Percentiles rank a stretch among this genome's conserved stretches.
These are phyloP conservation scores for Fusarium tanahbumbuense DNA, from an alignment of 2,329 filamentous ascomycete genomes.

Conservation along the genomic window DNA sequence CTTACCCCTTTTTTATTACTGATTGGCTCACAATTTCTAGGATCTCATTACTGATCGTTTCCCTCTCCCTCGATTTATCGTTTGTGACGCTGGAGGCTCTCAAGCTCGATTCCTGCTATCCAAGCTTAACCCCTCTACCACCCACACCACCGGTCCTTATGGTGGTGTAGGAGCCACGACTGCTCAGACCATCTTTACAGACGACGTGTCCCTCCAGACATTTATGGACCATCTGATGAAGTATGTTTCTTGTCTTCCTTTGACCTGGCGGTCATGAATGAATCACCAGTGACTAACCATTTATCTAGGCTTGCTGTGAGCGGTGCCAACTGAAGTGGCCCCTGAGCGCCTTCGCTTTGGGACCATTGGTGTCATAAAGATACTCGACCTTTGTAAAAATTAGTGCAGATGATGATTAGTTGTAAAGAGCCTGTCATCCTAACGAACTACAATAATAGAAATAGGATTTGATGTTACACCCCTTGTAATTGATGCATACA, in stretches of 20 bases:
- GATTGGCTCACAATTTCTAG: conserved; percentile 58
- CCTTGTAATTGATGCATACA: neutral
- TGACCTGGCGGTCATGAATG: neutral
- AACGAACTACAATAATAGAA: neutral
- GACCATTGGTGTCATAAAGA: neutral
- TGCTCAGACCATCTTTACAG: conserved; percentile 98
- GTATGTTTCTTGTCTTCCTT: conserved; percentile 56
- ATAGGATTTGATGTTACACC: conserved; percentile 1
- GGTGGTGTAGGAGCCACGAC: conserved; percentile 86
- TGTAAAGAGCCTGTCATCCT: neutral
- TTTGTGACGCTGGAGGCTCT: conserved; percentile 97
- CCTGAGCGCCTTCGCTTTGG: neutral
- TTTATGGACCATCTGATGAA: conserved; percentile 99
- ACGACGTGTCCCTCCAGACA: conserved; percentile 96
- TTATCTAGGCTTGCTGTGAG: conserved; percentile 67
- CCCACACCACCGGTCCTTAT: conserved; percentile 92
- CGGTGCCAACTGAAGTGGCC: conserved; percentile 65
- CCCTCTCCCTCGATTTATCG: conserved; percentile 97
- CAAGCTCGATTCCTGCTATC: conserved; percentile 97
- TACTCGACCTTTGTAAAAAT: conserved; percentile 1
- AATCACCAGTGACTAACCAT: neutral
- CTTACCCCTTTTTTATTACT: neutral
- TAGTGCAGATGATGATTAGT: neutral
- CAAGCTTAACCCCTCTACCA: conserved; percentile 97
- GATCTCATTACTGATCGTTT: conserved; percentile 98